A percentile compares a stretch with the other conserved stretches of the same genome.
Conservation (phyloP, 2,329 filamentous ascomycete species). For the Colletotrichum tamarilloi region DNA sequence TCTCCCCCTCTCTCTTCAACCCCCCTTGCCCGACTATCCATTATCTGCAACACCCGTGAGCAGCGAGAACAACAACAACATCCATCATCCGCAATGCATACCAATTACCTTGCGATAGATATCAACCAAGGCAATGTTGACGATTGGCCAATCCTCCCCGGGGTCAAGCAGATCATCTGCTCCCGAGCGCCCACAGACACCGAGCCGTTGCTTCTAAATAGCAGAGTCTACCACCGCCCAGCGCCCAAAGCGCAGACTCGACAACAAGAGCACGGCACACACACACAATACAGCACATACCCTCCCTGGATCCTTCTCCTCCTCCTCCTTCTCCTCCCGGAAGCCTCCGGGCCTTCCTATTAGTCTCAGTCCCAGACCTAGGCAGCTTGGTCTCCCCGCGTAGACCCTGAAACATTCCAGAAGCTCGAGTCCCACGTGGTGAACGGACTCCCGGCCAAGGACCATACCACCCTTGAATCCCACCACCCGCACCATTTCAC, state of each 20-base stretch:
- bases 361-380: no score
- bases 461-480: neutral
- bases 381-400: neutral
- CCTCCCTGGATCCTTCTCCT: neutral
- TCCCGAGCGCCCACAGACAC: neutral
- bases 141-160: no score
- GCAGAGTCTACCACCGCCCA: neutral
- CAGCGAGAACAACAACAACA: neutral
- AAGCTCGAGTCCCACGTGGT: slow-evolving; percentile 29
- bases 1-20: neutral
- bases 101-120: neutral
- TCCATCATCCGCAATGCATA: neutral
- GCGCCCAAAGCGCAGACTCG: slow-evolving; percentile 27
- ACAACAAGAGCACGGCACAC: neutral
- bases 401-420: slow-evolving; percentile 29
- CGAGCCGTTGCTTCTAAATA: neutral
- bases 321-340: neutral
- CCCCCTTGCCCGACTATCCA: neutral
- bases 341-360: neutral
- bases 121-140: neutral
- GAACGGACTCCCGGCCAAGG: neutral
- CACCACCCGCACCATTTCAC: neutral
- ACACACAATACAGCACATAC: slow-evolving; percentile 9
- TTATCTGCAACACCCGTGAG: neutral
- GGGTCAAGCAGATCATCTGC: neutral